Base-by-base conservation (phyloP, 257 asterid genomes). In the Penstemon barbatus region DNA sequence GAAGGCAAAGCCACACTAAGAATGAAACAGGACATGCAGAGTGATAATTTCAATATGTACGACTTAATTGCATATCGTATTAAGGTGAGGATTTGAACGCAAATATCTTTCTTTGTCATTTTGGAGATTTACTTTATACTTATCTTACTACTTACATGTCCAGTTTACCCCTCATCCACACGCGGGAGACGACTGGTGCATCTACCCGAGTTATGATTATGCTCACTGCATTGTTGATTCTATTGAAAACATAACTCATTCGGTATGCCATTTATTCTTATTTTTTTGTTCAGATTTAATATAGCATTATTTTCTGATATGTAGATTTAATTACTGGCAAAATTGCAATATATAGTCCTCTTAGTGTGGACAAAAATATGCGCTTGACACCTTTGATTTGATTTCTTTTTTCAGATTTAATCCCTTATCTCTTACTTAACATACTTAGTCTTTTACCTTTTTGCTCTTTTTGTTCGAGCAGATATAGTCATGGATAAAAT, bases 91-190 rank as follows among this genome's bases (percentile, higher is more conserved):
- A 33, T 64, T 62, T 72, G 57, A 65, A 8, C n/a, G 25, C 46
- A 38, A 36, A 51, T 59, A 53, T 63, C 51, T 33, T 9, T 68
- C 43, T 8, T 70, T 25, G 58, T 52, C 65, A 33, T 25, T 0
- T 44, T 49, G 42, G 40, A 7, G 40, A 52, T 57, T 69, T 52
- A 37, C 81, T 69, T 58, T 70, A 71, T 46, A 19, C 40, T 51
- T 48, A 7, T 74, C 53, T 75, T 57, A 11, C 75, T 69, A 25
- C 69, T 48, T 45, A 57, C 70, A 44, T 77, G 71, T 82, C 64
- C 90, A 94, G 99, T 89, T 87, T 75, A 89, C 96, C 18, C 97
- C 96, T 78, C 99, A 94, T 79, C 99, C 99, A 7, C 97, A 94
- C 56, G 99, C 97, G 3, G 97, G 99, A 62, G 97, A 94, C 83